Evolutionary conservation across 148 eudicot genomes (phyloP), one percentile per base, ranked within the genome.

Genomic region (Fagopyrum tataricum): DNA sequence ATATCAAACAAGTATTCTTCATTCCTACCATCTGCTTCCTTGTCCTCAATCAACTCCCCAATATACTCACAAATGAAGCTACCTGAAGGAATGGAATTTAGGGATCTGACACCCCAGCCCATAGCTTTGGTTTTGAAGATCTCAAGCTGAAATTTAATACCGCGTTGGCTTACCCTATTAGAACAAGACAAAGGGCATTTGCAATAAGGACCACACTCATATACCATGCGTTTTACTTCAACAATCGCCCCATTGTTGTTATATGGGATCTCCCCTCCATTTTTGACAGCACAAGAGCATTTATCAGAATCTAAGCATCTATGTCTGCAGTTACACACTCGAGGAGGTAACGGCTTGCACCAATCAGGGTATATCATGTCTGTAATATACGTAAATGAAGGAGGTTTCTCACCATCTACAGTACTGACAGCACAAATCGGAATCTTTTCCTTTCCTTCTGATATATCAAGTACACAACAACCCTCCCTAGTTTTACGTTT

Each of bases 51-150:
- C 72, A 95, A 81, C 85, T 95, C 96, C 49, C 98, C 98, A 23
- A 84, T 80, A 75, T 95, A 95, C 80, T 95, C 97, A 42, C 98
- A 95, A 79, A 90, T 88, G 76, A 95, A 95, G 76, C 90, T 88
- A 37, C 98, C 98, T 0, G 97, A 83, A 44, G 98, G 78, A 64
- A 95, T 85, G 56, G 91, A 87, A 77, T 82, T 84, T 15, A 91
- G 76, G 39, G 89, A 80, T 77, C 98, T 85, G 48, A 91, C 90
- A 46, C 98, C 98, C 98, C 97, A 95, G 6, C 98, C 98, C 77
- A 90, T 84, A 6, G 84, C 80, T 59, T 81, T 81, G 0, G 97
- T 95, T 76, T 95, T 95, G 80, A 95, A 95, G 67, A 95, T 87
- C 81, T 95, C 98, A 44, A 95, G 89, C 76, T 87, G 89, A 73